Evolutionary conservation across 2,329 filamentous ascomycete species (phyloP).

Genomic region (Xylariaceae sp.): DNA sequence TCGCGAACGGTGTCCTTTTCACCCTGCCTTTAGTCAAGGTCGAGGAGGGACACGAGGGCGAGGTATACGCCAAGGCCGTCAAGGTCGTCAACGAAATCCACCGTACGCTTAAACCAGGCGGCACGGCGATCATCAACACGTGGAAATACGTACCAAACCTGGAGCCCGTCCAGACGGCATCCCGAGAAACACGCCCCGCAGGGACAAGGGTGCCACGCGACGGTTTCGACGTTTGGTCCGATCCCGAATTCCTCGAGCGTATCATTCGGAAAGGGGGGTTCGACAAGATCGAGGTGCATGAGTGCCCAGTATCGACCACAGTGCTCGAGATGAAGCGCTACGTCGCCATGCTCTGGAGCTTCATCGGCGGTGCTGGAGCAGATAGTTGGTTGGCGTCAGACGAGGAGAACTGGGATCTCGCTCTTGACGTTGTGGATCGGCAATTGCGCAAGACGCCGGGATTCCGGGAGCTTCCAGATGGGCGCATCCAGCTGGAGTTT

Average conservation of each 20-base stretch:
- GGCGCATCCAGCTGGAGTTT: neutral
- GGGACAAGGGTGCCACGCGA: conserved; percentile 11
- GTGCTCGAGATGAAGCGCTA: conserved; percentile 3
- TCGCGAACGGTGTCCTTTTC: conserved; percentile 13
- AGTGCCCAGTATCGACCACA: neutral
- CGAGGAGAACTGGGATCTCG: conserved; percentile 8
- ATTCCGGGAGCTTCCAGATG: neutral
- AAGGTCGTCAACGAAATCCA: conserved; percentile 6
- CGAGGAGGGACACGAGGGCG: too few relatives aligned
- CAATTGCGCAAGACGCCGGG: conserved; percentile 1
- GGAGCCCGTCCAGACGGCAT: conserved; percentile 5
- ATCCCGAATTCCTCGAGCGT: neutral
- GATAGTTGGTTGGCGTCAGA: conserved; percentile 8
- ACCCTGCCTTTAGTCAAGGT: conserved; percentile 1
- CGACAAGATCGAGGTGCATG: neutral
- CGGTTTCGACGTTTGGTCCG: conserved; percentile 10
- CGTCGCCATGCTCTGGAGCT: conserved; percentile 10
- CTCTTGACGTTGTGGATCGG: conserved; percentile 2
- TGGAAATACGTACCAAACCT: conserved; percentile 11
- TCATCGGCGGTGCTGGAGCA: neutral
- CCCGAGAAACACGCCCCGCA: conserved; percentile 7
- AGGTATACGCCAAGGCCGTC: neutral
- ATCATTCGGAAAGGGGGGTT: conserved; percentile 2
- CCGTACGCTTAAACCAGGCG: conserved; percentile 15
- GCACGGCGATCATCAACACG: conserved; percentile 10